A percentile compares a stretch with the other conserved stretches of the same genome.
Evolutionary conservation across 805 yeast species (phyloP).

Genomic region (Hanseniaspora taiwanica): DNA sequence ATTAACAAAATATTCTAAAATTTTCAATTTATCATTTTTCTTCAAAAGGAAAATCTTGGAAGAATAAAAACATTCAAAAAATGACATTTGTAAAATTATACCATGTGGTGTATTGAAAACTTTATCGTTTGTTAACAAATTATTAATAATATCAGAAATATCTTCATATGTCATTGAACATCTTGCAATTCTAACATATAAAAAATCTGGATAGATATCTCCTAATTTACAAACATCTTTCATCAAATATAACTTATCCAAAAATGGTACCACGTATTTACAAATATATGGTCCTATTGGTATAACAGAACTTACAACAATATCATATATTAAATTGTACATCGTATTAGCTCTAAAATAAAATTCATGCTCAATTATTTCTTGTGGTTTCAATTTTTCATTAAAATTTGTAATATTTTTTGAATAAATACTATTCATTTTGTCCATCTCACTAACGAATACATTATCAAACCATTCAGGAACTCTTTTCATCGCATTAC

Average conservation of each 20-base stretch:
- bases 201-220: conserved; percentile 37
- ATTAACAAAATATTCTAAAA: conserved; percentile 38
- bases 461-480: conserved; percentile 22
- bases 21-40: conserved; percentile 30
- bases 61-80: conserved; percentile 58
- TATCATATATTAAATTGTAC: conserved; percentile 42
- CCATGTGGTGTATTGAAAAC: conserved; percentile 43
- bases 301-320: conserved; percentile 39
- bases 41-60: conserved; percentile 48
- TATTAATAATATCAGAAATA: conserved; percentile 31
- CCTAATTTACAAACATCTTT: conserved; percentile 73
- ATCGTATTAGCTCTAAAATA: conserved; percentile 54
- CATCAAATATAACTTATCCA: conserved; percentile 48
- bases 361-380: conserved; percentile 44
- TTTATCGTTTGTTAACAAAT: conserved; percentile 28
- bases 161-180: conserved; percentile 32
- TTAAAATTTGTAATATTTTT: conserved; percentile 18
- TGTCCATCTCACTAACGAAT: conserved; percentile 32
- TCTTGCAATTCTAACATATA: conserved; percentile 34
- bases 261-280: conserved; percentile 50
- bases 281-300: conserved; percentile 40
- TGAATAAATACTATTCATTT: conserved; percentile 29
- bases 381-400: conserved; percentile 31
- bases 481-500: conserved; percentile 20
- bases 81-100: conserved; percentile 48